A percentile compares a stretch with the other conserved stretches of the same genome.
Evolutionary conservation across 1,139 yeast species (phyloP).

Genomic region (Saccharomyces hybrid): DNA sequence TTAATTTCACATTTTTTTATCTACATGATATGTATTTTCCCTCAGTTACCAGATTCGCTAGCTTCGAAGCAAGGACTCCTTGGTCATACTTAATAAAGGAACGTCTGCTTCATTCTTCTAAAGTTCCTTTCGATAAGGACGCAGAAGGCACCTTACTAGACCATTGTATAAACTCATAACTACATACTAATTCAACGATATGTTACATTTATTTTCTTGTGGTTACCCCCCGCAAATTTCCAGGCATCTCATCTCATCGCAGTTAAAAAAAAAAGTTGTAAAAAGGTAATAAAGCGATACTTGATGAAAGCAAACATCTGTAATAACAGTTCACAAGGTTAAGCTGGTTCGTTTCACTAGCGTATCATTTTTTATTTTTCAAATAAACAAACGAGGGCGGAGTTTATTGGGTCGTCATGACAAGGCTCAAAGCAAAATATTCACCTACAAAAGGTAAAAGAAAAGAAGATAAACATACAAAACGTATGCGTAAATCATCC

Average conservation of each 20-base stretch:
- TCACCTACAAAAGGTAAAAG: conserved; percentile 2
- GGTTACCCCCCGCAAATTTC: not conserved
- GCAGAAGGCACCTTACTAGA: not conserved
- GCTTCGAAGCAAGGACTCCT: not conserved
- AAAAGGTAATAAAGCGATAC: not conserved
- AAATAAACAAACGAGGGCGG: not conserved
- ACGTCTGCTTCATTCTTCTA: not conserved
- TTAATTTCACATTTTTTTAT: not conserved
- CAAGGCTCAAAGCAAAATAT: conserved; percentile 1
- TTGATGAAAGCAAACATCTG: not conserved
- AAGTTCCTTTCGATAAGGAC: not conserved
- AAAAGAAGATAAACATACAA: not conserved
- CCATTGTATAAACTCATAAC: not conserved
- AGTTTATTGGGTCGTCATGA: not conserved
- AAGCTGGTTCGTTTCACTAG: not conserved
- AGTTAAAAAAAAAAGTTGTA: not conserved
- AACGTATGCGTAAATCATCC: conserved; percentile 28
- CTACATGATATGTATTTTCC: not conserved
- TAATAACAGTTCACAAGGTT: not conserved
- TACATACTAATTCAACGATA: not conserved
- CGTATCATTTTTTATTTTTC: not conserved
- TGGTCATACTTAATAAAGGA: not conserved
- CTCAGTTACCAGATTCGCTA: not conserved
- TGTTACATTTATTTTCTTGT: not conserved
- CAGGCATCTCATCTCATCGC: conserved; percentile 3